phyloP scores from a whole-genome alignment of 1,139 yeast genomes.

The Pneumocystis carinii region DNA sequence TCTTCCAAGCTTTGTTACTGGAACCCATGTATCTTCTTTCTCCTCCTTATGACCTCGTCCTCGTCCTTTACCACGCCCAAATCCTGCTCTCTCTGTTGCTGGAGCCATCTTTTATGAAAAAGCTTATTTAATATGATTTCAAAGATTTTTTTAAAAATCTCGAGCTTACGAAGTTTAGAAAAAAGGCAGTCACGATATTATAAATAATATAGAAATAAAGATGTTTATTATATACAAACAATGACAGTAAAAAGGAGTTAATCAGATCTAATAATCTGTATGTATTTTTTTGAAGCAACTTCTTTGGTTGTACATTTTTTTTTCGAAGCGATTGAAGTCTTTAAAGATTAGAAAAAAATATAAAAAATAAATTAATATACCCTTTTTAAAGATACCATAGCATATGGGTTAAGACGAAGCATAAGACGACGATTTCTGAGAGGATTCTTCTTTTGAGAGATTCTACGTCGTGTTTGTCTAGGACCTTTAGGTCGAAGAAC shows the following conservation, averaged over 20 bases:
- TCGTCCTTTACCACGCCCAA: slow-evolving; percentile 45
- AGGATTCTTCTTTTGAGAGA: slow-evolving; percentile 99
- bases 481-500: slow-evolving; percentile 95
- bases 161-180: not conserved
- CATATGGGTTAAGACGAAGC: slow-evolving; percentile 98
- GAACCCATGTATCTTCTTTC: slow-evolving; percentile 94
- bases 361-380: not conserved
- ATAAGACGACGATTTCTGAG: slow-evolving; percentile 98
- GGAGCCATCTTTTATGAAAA: slow-evolving; percentile 2
- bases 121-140: too few relatives aligned
- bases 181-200: not conserved
- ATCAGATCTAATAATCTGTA: not conserved
- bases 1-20: slow-evolving; percentile 99
- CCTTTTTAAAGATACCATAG: slow-evolving; percentile 43
- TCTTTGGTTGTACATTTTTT: not conserved
- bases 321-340: not conserved
- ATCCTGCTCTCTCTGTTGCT: slow-evolving; percentile 22
- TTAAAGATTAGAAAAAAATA: not conserved
- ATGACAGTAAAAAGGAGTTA: not conserved
- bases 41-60: slow-evolving; percentile 55
- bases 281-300: not conserved
- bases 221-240: not conserved
- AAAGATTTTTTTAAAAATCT: too few relatives aligned
- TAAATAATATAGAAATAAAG: not conserved
- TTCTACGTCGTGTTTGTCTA: slow-evolving; percentile 82